Conservation (phyloP, 2,329 filamentous ascomycete genomes). For the Fusarium sp. region DNA sequence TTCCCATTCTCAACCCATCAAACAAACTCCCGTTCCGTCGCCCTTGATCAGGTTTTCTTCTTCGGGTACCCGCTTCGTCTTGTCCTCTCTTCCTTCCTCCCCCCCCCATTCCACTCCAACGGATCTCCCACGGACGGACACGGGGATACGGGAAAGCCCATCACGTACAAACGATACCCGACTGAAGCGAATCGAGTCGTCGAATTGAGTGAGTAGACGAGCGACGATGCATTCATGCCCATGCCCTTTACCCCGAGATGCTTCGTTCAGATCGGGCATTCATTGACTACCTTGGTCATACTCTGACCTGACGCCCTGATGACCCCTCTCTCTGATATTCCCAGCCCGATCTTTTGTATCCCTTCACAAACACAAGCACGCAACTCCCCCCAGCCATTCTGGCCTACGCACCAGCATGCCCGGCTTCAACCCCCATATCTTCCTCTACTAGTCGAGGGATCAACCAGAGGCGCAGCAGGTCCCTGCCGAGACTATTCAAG, state of each 20-base stretch:
- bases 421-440: no score
- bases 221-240: constrained; percentile 18
- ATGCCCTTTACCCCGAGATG: background rate
- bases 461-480: constrained; percentile 35
- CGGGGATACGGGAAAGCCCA: background rate
- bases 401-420: constrained; percentile 18
- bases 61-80: constrained; percentile 17
- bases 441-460: background rate
- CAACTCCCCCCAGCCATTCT: constrained; percentile 3
- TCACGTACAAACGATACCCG: constrained; percentile 9
- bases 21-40: background rate
- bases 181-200: constrained; percentile 12
- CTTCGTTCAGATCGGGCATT: no score
- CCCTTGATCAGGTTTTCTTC: background rate
- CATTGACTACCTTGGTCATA: background rate
- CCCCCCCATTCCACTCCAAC: constrained; percentile 5
- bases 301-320: background rate
- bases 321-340: constrained; percentile 1
- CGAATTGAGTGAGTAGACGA: constrained; percentile 27
- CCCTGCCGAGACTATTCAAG: constrained; percentile 25
- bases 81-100: constrained; percentile 14
- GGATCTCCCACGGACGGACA: constrained; percentile 4
- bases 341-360: background rate
- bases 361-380: constrained; percentile 26
- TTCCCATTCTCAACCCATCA: constrained; percentile 1